A percentile compares a stretch with the other conserved stretches of the same genome.
Evolutionary conservation across 108 stramenopile species (phyloP).

Genomic region (Epithemia pelagica): DNA sequence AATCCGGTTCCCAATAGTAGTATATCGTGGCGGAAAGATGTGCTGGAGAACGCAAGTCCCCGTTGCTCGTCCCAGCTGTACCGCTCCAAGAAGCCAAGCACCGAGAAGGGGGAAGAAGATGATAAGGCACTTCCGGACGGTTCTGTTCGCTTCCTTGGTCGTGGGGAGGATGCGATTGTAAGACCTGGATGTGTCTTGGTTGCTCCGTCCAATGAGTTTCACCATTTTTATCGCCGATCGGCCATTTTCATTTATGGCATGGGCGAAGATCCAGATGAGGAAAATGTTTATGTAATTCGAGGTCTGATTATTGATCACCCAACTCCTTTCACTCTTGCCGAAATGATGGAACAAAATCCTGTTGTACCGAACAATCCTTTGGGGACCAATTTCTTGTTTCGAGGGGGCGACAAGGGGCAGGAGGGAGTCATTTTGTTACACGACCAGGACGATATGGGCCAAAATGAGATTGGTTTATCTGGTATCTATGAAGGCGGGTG

Average conservation of each 20-base stretch:
- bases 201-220: constrained; percentile 65
- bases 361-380: constrained; percentile 18
- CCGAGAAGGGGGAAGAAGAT: background rate
- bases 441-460: constrained; percentile 34
- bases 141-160: constrained; percentile 37
- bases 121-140: background rate
- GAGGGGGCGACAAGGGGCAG: constrained; percentile 62
- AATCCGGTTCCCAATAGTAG: too few relatives aligned
- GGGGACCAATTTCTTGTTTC: constrained; percentile 47
- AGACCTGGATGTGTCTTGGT: constrained; percentile 63
- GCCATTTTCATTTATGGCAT: constrained; percentile 76
- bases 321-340: constrained; percentile 72
- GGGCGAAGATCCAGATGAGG: constrained; percentile 54
- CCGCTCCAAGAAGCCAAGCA: background rate
- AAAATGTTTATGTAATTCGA: constrained; percentile 45
- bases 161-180: constrained; percentile 63
- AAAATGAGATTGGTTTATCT: constrained; percentile 45
- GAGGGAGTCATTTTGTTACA: constrained; percentile 65
- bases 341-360: constrained; percentile 41
- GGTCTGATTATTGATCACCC: constrained; percentile 80
- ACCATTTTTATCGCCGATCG: constrained; percentile 66
- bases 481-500: constrained; percentile 74
- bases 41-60: too few relatives aligned
- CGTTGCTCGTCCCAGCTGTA: background rate
- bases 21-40: too few relatives aligned